Evolutionary conservation across 495 filamentous ascomycete genomes (phyloP).

Genomic region (Sabuloglossum arenarium): DNA sequence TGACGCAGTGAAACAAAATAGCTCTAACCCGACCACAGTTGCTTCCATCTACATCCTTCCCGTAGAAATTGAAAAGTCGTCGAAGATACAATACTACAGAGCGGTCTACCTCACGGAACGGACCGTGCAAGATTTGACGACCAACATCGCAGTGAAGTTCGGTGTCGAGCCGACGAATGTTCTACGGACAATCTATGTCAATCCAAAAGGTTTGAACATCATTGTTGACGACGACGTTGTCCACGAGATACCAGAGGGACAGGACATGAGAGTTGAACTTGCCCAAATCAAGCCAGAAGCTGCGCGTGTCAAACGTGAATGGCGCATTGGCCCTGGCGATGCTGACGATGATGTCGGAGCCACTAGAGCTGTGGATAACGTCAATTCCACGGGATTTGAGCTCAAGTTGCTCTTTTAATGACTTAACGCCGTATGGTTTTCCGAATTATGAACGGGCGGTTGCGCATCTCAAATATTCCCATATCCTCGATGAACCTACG

Average conservation of each 20-base stretch:
- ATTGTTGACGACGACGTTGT: slow-evolving; percentile 85
- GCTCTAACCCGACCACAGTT: slow-evolving; percentile 20
- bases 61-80: slow-evolving; percentile 14
- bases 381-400: slow-evolving; percentile 18
- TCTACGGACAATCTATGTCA: slow-evolving; percentile 46
- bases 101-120: slow-evolving; percentile 73
- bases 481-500: neutral
- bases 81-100: slow-evolving; percentile 47
- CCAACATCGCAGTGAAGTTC: slow-evolving; percentile 52
- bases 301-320: slow-evolving; percentile 17
- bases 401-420: slow-evolving; percentile 19
- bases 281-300: slow-evolving; percentile 18
- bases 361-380: slow-evolving; percentile 12
- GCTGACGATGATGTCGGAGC: slow-evolving; percentile 20
- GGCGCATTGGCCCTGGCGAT: slow-evolving; percentile 20
- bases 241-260: slow-evolving; percentile 66
- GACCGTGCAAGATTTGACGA: slow-evolving; percentile 47
- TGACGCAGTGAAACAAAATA: neutral
- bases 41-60: slow-evolving; percentile 78
- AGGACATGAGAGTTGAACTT: slow-evolving; percentile 64
- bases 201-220: slow-evolving; percentile 52
- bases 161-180: slow-evolving; percentile 52
- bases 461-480: neutral
- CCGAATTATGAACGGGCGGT: neutral
- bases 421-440: neutral